Percentiles rank a stretch among this genome's conserved stretches.
phyloP scores from a whole-genome alignment of 169 alveolate species.

The Cryptosporidium parvum region DNA sequence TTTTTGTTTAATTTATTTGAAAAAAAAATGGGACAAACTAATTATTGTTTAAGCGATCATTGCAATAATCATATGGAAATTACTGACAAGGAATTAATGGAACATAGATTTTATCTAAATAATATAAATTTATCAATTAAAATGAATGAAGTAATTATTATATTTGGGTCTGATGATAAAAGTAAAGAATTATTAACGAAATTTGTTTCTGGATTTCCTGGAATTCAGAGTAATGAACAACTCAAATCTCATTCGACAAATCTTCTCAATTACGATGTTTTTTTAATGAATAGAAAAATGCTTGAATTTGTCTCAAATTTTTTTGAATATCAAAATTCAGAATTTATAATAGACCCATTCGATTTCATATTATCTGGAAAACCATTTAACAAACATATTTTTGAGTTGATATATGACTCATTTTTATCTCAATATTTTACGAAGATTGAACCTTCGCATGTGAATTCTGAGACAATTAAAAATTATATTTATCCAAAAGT shows the following conservation, averaged over 20 bases:
- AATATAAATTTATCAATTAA: neutral
- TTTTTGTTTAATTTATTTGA: neutral
- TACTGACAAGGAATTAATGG: neutral
- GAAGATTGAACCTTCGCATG: neutral
- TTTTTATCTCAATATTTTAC: neutral
- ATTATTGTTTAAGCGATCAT: neutral
- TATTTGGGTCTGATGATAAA: conserved; percentile 28
- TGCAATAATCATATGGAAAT: neutral
- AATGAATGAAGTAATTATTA: conserved; percentile 10
- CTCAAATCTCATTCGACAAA: neutral
- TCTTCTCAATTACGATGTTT: neutral
- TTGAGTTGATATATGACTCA: conserved; percentile 25
- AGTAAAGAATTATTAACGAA: conserved; percentile 18
- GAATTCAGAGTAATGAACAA: conserved; percentile 10
- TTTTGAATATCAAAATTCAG: conserved; percentile 18
- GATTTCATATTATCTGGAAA: conserved; percentile 39
- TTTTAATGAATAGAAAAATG: conserved; percentile 35
- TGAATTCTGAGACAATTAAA: neutral
- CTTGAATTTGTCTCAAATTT: conserved; percentile 34
- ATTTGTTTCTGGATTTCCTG: conserved; percentile 47
- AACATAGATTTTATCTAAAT: neutral
- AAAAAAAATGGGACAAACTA: neutral
- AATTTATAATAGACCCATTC: conserved; percentile 1
- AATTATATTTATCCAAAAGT: conserved; percentile 15
- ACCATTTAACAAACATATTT: conserved; percentile 14